phyloP scores from a whole-genome alignment of 2,329 filamentous ascomycete species.

The Colletotrichum endophyticum region DNA sequence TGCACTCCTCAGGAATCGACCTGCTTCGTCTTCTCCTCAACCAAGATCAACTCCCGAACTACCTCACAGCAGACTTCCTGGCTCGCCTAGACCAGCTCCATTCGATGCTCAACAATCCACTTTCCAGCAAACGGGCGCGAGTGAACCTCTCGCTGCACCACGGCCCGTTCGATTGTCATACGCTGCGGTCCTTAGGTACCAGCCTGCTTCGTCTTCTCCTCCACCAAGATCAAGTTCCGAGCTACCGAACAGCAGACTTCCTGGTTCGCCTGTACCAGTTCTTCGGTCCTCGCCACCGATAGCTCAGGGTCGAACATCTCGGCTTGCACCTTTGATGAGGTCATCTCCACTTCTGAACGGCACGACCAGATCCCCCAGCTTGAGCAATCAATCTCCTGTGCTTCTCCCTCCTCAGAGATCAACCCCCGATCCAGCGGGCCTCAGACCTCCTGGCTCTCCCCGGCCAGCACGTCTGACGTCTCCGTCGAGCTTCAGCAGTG shows the following conservation, averaged over 20 bases:
- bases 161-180: background rate
- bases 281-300: background rate
- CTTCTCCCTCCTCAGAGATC: background rate
- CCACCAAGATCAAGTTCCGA: background rate
- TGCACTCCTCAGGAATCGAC: background rate
- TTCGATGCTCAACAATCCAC: background rate
- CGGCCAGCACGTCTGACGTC: background rate
- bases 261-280: background rate
- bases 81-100: background rate
- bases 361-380: background rate
- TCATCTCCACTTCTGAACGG: background rate
- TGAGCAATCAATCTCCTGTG: background rate
- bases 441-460: background rate
- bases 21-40: background rate
- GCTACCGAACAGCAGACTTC: background rate
- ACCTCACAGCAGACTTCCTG: background rate
- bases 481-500: background rate
- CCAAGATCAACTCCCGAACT: background rate
- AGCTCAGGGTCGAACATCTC: background rate
- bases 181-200: background rate
- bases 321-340: background rate
- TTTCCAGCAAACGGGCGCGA: background rate
- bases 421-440: background rate
- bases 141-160: background rate
- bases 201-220: background rate